Base-by-base conservation (phyloP, 2,329 filamentous ascomycete genomes). In the Fusarium heterosporum region DNA sequence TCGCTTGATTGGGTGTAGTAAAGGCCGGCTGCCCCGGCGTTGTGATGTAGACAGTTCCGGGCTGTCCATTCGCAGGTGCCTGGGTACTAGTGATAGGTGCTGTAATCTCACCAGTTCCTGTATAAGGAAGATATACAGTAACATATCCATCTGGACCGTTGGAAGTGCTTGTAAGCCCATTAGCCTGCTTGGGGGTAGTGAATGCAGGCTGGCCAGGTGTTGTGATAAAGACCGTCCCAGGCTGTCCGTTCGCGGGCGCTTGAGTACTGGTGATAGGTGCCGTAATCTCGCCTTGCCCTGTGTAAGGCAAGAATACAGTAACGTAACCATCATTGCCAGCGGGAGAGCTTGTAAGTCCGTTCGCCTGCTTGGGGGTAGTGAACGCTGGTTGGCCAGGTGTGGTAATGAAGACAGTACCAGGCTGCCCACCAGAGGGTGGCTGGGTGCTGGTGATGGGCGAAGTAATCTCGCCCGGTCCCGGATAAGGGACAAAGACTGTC, bases 401-500 rank as follows among this genome's bases (percentile, higher is more conserved):
- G 12, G 59, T 62, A 12, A 62, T 62, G 1, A 55, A 62, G 28
- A 62, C 47, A 42, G 55, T 61, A 28, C 58, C 58, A 40, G 61
- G 58, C 25, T 43, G 42, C 10, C 52, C 60, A 32, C 40, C 45
- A 6, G 32, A 41, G 4, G 61, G 61, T 11, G 39, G 38, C 19
- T 59, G 39, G 9, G 53, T 64, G 13, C 53, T 59, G 32, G 60
- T 64, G 6, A 64, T 49, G 4, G 60, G 60, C 16, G 47, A 46
- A 48, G 61, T 64, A 11, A 64, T 64, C 36, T 48, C 42, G 19
- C 61, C 60, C 10, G 60, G 53, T 40, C 61, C 61, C 14, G 47
- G 53, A 29, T 64, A 64, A 7, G 61, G 60, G 17, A 63, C 16
- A 8, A 52, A 64, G 39, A 64, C 52, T 40, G 61, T 64, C 13